Conservation (phyloP, 1,284 basidiomycete species). For the Somion occarium region DNA sequence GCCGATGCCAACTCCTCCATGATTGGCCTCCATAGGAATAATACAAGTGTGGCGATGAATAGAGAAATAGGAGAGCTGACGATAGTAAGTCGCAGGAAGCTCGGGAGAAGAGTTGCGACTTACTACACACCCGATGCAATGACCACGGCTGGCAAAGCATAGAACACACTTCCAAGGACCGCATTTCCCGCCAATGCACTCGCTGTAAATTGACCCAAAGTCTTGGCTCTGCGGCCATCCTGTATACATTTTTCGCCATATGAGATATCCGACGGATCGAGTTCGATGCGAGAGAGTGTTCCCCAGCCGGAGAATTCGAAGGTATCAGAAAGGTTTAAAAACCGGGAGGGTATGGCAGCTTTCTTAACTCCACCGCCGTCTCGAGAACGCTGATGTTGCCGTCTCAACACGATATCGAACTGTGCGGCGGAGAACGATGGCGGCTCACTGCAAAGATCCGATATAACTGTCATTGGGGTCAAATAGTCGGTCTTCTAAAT, state of each 20-base stretch:
- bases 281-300: conserved; percentile 37
- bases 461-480: too few species aligned
- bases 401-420: conserved; percentile 51
- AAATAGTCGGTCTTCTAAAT: too few species aligned
- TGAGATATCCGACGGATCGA: conserved; percentile 31
- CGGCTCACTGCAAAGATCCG: too few species aligned
- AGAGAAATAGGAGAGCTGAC: conserved; percentile 68
- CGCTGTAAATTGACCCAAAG: conserved; percentile 52
- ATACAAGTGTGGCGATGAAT: conserved; percentile 50
- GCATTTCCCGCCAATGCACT: conserved; percentile 65
- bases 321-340: conserved; percentile 56
- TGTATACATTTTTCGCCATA: conserved; percentile 34
- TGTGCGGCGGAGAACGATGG: conserved; percentile 44
- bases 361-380: conserved; percentile 43
- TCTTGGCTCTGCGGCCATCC: conserved; percentile 27
- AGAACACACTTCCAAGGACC: conserved; percentile 66
- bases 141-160: conserved; percentile 62
- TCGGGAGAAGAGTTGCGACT: conserved; percentile 18
- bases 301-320: conserved; percentile 72
- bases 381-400: conserved; percentile 46
- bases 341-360: conserved; percentile 48
- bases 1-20: conserved; percentile 67
- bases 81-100: too few species aligned
- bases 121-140: conserved; percentile 54
- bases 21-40: conserved; percentile 67